Percentiles rank a stretch among this genome's conserved stretches.
Conservation (phyloP, 2,329 filamentous ascomycete species). For the Nemania sp. region DNA sequence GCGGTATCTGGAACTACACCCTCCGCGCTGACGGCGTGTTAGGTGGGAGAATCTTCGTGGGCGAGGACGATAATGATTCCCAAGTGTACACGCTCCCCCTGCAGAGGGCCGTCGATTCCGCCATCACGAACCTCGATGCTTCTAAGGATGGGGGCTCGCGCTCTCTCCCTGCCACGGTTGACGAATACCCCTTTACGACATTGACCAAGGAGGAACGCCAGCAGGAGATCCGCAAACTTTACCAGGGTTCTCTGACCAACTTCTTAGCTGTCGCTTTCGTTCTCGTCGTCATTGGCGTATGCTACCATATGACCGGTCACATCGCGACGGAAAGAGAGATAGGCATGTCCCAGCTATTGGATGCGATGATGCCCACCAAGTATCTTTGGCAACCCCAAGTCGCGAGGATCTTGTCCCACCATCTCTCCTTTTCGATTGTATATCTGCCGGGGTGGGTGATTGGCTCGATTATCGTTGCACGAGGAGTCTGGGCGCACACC, state of each 20-base stretch:
- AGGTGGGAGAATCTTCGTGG: conserved; percentile 66
- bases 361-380: conserved; percentile 85
- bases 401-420: conserved; percentile 76
- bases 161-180: conserved; percentile 49
- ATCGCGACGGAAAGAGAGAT: conserved; percentile 84
- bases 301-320: conserved; percentile 85
- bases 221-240: conserved; percentile 67
- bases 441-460: conserved; percentile 85
- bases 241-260: conserved; percentile 74
- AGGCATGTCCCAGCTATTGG: conserved; percentile 85
- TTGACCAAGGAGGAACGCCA: conserved; percentile 69
- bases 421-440: conserved; percentile 77
- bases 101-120: conserved; percentile 75
- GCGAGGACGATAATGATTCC: conserved; percentile 70
- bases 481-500: conserved; percentile 68
- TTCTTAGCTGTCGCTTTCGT: conserved; percentile 81
- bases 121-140: conserved; percentile 64
- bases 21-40: conserved; percentile 76
- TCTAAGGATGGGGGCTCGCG: conserved; percentile 39
- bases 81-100: conserved; percentile 80
- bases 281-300: conserved; percentile 77
- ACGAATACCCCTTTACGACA: conserved; percentile 79
- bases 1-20: conserved; percentile 82
- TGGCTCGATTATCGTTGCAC: conserved; percentile 66
- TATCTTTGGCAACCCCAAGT: conserved; percentile 76